Base-by-base conservation (phyloP, 306 rosid genomes). In the Glycine latifolia region DNA sequence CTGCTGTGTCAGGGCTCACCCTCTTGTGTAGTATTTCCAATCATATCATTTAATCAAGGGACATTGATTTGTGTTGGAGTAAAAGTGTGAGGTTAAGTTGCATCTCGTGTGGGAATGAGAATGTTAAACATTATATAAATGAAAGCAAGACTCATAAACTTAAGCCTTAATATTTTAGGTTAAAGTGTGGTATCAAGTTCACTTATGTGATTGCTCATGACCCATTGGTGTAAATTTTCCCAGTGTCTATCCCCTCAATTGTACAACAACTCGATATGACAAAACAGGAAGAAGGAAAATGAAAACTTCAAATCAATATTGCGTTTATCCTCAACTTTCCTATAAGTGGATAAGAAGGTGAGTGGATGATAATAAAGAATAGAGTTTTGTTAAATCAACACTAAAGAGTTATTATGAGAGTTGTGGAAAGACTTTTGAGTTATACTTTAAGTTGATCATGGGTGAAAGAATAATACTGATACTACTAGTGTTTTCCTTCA, bases 331-430 rank as follows among this genome's bases (percentile, higher is more conserved):
- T 16, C 61, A 77, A 48, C 50, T 9, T 77, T 8, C 15, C 56
- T 47, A 49, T 77, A 31, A 76, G 37, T 49, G 52, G 81, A 49
- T 77, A 41, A 66, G 65, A 26, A n/a, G 70, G 35, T 62, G 61
- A 62, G 33, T 26, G 55, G n/a, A 33, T 31, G 10, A 31, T 49
- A 77, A 33, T 59, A 77, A 5, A 65, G 71, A 65, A 39, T 39
- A 65, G 8, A 63, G 14, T 20, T 39, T 16, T 3, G 7, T 10
- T 26, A 3, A 50, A 33, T 58, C 53, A 47, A 50, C 73, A 61
- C 14, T 11, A 15, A 10, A 54, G 58, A 13, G 26, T 65, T 65
- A 8, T 68, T 11, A 69, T 31, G 33, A 54, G 61, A 3, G 77
- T 56, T 48, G 41, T 41, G 49, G 43, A 44, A 12, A 44, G 13